phyloP scores from a whole-genome alignment of 352 stramenopile genomes.

The Stephanocyclus meneghinianus region DNA sequence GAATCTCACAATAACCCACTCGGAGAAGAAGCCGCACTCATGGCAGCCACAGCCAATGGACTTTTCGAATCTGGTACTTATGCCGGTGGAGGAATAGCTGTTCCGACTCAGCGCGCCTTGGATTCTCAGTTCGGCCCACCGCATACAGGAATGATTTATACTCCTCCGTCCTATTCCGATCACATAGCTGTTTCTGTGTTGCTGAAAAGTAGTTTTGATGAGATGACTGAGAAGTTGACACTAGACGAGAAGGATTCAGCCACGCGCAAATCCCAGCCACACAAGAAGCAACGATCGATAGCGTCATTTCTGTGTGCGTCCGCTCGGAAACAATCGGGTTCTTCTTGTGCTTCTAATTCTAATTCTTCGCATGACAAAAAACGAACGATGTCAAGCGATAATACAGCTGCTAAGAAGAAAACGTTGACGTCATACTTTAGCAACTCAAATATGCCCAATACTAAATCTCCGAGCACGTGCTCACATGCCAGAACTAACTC shows the following conservation, averaged over 20 bases:
- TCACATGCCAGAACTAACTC: not conserved
- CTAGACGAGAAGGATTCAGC: constrained; percentile 43
- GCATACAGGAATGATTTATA: constrained; percentile 85
- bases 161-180: constrained; percentile 79
- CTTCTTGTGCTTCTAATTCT: not conserved
- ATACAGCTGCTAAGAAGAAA: constrained; percentile 1
- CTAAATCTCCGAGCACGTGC: not conserved
- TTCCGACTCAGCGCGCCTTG: constrained; percentile 60
- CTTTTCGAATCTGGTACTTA: constrained; percentile 75
- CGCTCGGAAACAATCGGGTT: constrained; percentile 12
- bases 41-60: constrained; percentile 71
- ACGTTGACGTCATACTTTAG: not conserved
- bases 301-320: constrained; percentile 68
- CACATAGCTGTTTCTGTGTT: constrained; percentile 82
- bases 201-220: constrained; percentile 48
- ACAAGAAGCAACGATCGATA: constrained; percentile 78
- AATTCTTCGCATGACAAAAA: constrained; percentile 11
- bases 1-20: constrained; percentile 48
- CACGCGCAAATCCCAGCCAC: constrained; percentile 74
- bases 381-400: not conserved
- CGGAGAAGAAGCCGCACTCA: constrained; percentile 66
- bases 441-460: not conserved
- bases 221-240: constrained; percentile 20
- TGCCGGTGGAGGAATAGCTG: constrained; percentile 77
- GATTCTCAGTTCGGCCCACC: constrained; percentile 76